A percentile compares a stretch with the other conserved stretches of the same genome.
Conservation (phyloP, 768 basidiomycete genomes). For the Collybia nuda region DNA sequence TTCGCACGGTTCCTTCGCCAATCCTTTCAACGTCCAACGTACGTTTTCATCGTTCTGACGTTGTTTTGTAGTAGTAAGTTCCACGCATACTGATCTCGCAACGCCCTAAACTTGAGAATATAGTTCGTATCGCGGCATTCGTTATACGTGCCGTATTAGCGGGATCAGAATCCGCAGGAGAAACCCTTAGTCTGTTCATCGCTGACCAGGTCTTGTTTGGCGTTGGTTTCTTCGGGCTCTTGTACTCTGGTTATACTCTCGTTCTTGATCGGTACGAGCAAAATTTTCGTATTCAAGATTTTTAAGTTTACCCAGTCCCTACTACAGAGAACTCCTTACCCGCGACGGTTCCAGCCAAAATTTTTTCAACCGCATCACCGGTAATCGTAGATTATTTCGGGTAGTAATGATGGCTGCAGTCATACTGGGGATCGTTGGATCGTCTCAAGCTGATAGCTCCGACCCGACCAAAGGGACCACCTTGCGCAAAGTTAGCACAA, state of each 20-base stretch:
- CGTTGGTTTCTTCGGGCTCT: slow-evolving; percentile 30
- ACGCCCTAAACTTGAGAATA: background rate
- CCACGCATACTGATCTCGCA: background rate
- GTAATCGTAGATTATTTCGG: slow-evolving; percentile 31
- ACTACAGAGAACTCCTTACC: slow-evolving; percentile 17
- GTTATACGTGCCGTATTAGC: slow-evolving; percentile 24
- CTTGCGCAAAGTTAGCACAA: slow-evolving; percentile 30
- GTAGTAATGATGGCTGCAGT: slow-evolving; percentile 26
- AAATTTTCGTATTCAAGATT: background rate
- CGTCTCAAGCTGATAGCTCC: slow-evolving; percentile 13
- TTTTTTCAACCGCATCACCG: slow-evolving; percentile 19
- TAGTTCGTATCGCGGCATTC: slow-evolving; percentile 29
- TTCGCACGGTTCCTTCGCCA: slow-evolving; percentile 27
- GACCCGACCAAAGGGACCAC: slow-evolving; percentile 17
- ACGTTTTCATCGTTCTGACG: slow-evolving; percentile 30
- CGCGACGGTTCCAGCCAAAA: slow-evolving; percentile 9
- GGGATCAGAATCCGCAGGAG: slow-evolving; percentile 17
- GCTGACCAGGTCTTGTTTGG: slow-evolving; percentile 25
- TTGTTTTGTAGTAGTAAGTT: slow-evolving; percentile 40
- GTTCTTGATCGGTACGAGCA: slow-evolving; percentile 28
- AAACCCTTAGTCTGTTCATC: slow-evolving; percentile 23
- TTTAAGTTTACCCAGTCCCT: background rate
- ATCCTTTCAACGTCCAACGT: slow-evolving; percentile 29
- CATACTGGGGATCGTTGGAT: slow-evolving; percentile 31
- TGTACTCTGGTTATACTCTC: slow-evolving; percentile 31